A percentile compares a stretch with the other conserved stretches of the same genome.
phyloP scores from a whole-genome alignment of 2,329 filamentous ascomycete species.

The Coleophoma cylindrospora region DNA sequence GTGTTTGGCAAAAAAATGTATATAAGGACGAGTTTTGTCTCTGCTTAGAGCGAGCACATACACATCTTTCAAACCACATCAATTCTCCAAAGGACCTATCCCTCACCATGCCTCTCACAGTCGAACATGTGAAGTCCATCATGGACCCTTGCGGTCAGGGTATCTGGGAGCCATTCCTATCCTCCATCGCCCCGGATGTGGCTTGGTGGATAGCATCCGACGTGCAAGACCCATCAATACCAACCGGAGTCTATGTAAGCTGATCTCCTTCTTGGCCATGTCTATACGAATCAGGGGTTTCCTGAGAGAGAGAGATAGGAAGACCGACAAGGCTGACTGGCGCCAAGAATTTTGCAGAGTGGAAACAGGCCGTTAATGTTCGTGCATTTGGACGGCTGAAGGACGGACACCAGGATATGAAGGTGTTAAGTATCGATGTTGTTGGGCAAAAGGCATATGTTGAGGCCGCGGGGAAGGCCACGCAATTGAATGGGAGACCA shows the following conservation, averaged over 20 bases:
- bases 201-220: conserved; percentile 7
- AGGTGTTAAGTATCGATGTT: conserved; percentile 2
- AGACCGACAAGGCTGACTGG: background rate
- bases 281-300: background rate
- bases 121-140: conserved; percentile 2
- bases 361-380: background rate
- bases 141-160: conserved; percentile 2
- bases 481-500: conserved; percentile 7
- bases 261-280: background rate
- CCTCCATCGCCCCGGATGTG: conserved; percentile 8
- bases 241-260: background rate
- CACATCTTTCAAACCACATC: no score
- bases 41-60: background rate
- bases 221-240: background rate
- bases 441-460: conserved; percentile 6
- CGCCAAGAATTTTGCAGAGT: conserved; percentile 2
- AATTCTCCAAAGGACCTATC: no score
- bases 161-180: conserved; percentile 4
- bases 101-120: conserved; percentile 3
- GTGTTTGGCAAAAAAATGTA: background rate
- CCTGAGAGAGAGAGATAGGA: background rate
- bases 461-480: conserved; percentile 1
- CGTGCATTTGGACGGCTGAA: background rate
- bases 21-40: background rate
- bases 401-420: conserved; percentile 1